Conservation (phyloP, 169 alveolate genomes). For the Eimeria maxima region DNA sequence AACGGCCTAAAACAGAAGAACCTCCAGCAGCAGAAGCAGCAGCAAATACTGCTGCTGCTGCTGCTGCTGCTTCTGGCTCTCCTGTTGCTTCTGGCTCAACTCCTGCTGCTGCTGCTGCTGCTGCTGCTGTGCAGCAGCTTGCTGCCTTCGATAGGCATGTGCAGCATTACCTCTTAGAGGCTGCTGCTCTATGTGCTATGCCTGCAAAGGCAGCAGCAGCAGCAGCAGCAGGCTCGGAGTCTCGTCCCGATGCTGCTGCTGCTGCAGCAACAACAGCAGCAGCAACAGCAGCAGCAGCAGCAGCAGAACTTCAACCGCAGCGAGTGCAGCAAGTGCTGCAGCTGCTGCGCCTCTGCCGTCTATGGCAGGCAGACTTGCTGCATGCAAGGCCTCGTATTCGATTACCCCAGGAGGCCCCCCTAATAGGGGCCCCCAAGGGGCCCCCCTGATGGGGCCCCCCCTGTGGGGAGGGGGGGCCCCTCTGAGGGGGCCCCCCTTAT, state of each 20-base stretch:
- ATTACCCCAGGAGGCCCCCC: background rate
- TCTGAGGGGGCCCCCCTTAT: too few relatives aligned
- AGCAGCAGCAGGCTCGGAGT: background rate
- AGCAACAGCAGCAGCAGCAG: background rate
- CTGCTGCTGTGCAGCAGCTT: slow-evolving; percentile 19
- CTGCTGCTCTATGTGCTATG: background rate
- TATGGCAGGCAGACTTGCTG: background rate
- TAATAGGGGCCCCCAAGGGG: too few relatives aligned
- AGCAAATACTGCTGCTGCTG: too few relatives aligned
- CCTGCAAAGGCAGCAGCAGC: background rate
- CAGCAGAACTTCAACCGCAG: background rate
- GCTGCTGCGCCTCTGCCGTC: slow-evolving; percentile 21
- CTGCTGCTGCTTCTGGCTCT: too few relatives aligned
- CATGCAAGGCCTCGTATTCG: background rate
- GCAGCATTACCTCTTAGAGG: background rate
- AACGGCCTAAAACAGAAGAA: background rate
- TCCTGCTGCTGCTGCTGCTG: slow-evolving; percentile 6
- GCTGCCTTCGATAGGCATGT: slow-evolving; percentile 13
- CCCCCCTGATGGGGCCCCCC: too few relatives aligned
- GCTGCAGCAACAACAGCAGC: background rate
- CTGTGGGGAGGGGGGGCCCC: too few relatives aligned
- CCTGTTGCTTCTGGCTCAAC: too few relatives aligned
- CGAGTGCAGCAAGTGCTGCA: slow-evolving; percentile 13
- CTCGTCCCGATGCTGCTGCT: background rate
- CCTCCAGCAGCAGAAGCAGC: too few relatives aligned